Evolutionary conservation across 805 yeast species (phyloP), one percentile per base, ranked within the genome.

Genomic region (Saturnispora zaruensis): DNA sequence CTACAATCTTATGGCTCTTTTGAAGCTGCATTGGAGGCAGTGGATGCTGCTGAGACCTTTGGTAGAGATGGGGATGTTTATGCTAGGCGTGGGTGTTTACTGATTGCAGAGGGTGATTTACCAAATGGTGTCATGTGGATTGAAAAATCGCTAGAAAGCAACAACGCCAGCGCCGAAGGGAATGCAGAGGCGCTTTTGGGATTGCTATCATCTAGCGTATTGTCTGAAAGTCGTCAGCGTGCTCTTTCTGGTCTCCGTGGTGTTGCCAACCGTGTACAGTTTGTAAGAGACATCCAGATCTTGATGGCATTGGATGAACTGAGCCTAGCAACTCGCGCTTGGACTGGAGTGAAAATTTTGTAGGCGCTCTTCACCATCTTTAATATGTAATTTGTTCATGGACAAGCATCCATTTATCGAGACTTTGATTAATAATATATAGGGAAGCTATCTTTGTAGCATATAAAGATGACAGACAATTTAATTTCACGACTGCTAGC

Each of bases 21-120:
- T 1, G 73, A 69, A 2, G 95, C 87, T 48, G 79, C 90, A 1
- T 81, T 80, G 57, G 80, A 76, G 51, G 83, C 95, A 44, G 73
- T 88, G 4, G 72, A 75, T 6, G 96, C 88, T 63, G 87, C 95
- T n/a, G 32, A 21, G n/a, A 23, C 48, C 2, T 26, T 25, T 18
- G 21, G 41, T 26, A 37, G 36, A 5, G n/a, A 28, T 18, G 37
- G 47, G 3, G 44, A 40, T 9, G 26, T 44, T 11, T n/a, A 18
- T 25, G 51, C 53, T 6, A 48, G 55, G 21, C 28, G 24, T 5
- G 52, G 53, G 5, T 44, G 53, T 45, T 30, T 52, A 9, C 16
- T 44, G 5, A 6, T 41, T 7, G 44, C 41, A 13, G n/a, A 28
- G 18, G 51, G 37, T 9, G 41, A 42, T 6, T 4, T 6, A 11